phyloP scores from a whole-genome alignment of 495 filamentous ascomycete species.

The Annulohypoxylon maeteangense region DNA sequence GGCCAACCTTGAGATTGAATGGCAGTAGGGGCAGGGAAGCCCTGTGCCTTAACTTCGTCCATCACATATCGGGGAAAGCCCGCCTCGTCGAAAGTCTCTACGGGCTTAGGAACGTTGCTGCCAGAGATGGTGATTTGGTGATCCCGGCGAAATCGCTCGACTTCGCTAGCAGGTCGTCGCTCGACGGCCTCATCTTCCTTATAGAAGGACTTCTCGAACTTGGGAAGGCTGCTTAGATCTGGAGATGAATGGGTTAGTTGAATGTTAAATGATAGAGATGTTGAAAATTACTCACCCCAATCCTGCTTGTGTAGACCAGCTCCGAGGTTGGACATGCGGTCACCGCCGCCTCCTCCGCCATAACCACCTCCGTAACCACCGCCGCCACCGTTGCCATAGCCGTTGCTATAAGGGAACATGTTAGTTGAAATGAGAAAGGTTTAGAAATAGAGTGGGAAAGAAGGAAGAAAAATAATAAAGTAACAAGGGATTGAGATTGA shows the following conservation, averaged over 20 bases:
- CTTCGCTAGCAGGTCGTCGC: constrained; percentile 77
- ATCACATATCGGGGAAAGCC: constrained; percentile 96
- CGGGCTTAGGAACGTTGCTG: constrained; percentile 83
- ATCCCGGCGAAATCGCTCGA: constrained; percentile 85
- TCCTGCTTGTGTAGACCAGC: constrained; percentile 83
- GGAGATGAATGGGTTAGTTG: constrained; percentile 36
- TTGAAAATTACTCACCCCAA: constrained; percentile 73
- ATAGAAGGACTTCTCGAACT: constrained; percentile 99
- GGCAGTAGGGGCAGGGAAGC: constrained; percentile 88
- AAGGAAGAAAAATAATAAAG: background rate
- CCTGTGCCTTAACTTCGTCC: constrained; percentile 97
- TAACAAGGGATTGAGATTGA: background rate
- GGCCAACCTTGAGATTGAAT: constrained; percentile 99
- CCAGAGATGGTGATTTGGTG: constrained; percentile 84
- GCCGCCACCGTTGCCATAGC: constrained; percentile 60
- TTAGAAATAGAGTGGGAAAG: background rate
- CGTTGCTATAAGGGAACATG: constrained; percentile 40
- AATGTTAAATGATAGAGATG: background rate
- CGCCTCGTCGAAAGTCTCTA: constrained; percentile 96
- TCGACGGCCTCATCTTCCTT: constrained; percentile 87
- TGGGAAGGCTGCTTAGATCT: constrained; percentile 84
- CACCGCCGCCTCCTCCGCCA: constrained; percentile 74
- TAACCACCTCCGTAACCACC: constrained; percentile 64
- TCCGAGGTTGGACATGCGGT: constrained; percentile 94
- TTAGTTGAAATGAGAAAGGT: constrained; percentile 24